Evolutionary conservation across 495 filamentous ascomycete species (phyloP).

Genomic region (Terfezia boudieri): DNA sequence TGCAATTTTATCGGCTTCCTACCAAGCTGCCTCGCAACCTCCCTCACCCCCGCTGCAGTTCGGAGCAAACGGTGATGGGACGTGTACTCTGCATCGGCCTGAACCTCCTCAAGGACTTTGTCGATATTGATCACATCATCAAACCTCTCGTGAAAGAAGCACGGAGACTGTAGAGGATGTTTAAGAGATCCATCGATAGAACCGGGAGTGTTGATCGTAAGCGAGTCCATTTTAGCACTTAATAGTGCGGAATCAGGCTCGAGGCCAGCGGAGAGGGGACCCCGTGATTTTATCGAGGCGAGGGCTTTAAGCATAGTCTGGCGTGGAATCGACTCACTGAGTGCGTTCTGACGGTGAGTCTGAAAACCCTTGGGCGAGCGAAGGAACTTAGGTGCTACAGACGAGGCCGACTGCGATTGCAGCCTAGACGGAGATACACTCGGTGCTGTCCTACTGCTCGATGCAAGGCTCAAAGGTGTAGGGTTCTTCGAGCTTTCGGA

Average conservation of each 20-base stretch:
- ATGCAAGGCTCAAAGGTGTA: no score
- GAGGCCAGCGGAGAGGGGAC: slow-evolving; percentile 27
- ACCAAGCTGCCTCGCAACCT: slow-evolving; percentile 84
- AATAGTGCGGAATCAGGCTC: neutral
- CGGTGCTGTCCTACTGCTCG: no score
- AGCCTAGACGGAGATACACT: no score
- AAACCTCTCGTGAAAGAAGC: slow-evolving; percentile 92
- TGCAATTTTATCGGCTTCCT: slow-evolving; percentile 40
- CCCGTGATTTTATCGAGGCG: slow-evolving; percentile 28
- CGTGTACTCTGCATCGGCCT: slow-evolving; percentile 60
- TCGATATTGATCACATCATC: slow-evolving; percentile 90
- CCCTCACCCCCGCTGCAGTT: slow-evolving; percentile 80
- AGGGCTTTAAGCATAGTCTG: slow-evolving; percentile 81
- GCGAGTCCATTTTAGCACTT: slow-evolving; percentile 3
- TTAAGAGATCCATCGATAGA: slow-evolving; percentile 30
- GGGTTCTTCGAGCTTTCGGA: no score
- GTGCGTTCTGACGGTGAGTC: neutral
- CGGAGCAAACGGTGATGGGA: slow-evolving; percentile 83
- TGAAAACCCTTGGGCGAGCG: neutral
- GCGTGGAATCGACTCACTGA: slow-evolving; percentile 31
- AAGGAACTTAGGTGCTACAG: neutral
- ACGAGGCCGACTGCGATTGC: neutral
- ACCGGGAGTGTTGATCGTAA: slow-evolving; percentile 5
- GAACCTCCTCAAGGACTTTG: slow-evolving; percentile 84
- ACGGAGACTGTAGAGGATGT: slow-evolving; percentile 58